Evolutionary conservation across 2,329 filamentous ascomycete species (phyloP).

Genomic region (Aspergillus neoniger): DNA sequence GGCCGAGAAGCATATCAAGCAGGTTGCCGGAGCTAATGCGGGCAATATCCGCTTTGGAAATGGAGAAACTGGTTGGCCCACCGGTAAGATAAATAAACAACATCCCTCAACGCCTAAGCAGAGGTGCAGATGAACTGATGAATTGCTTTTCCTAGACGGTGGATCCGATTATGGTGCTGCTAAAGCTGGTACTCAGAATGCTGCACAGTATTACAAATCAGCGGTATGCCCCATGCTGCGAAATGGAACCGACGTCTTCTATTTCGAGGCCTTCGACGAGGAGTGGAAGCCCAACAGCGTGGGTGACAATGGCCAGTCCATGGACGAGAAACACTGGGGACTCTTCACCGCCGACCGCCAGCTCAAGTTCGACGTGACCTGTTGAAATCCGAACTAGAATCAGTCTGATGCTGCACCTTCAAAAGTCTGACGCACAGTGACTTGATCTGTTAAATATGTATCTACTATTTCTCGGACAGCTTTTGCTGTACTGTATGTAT

Average conservation of each 20-base stretch:
- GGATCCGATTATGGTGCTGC: slow-evolving; percentile 65
- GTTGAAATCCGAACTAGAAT: slow-evolving; percentile 34
- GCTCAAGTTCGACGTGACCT: slow-evolving; percentile 57
- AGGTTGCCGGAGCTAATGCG: slow-evolving; percentile 53
- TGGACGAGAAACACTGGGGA: slow-evolving; percentile 70
- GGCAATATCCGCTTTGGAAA: slow-evolving; percentile 66
- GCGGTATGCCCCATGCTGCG: slow-evolving; percentile 65
- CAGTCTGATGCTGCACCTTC: neutral
- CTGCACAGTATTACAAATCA: slow-evolving; percentile 61
- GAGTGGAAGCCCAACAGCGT: slow-evolving; percentile 66
- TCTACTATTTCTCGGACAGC: slow-evolving; percentile 3
- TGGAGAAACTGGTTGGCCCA: slow-evolving; percentile 70
- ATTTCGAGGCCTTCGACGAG: slow-evolving; percentile 75
- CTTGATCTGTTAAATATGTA: slow-evolving; percentile 4
- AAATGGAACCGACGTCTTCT: slow-evolving; percentile 70
- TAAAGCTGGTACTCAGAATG: slow-evolving; percentile 61
- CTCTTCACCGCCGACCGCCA: slow-evolving; percentile 63
- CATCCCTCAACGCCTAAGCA: slow-evolving; percentile 1
- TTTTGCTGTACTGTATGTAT: neutral
- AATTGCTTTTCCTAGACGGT: slow-evolving; percentile 35
- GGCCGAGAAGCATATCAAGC: slow-evolving; percentile 64
- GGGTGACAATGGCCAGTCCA: slow-evolving; percentile 63
- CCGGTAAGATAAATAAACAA: slow-evolving; percentile 37
- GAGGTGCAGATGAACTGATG: neutral
- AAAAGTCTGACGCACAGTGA: neutral